phyloP scores from a whole-genome alignment of 768 basidiomycete genomes.

The Boletellus ananiceps region DNA sequence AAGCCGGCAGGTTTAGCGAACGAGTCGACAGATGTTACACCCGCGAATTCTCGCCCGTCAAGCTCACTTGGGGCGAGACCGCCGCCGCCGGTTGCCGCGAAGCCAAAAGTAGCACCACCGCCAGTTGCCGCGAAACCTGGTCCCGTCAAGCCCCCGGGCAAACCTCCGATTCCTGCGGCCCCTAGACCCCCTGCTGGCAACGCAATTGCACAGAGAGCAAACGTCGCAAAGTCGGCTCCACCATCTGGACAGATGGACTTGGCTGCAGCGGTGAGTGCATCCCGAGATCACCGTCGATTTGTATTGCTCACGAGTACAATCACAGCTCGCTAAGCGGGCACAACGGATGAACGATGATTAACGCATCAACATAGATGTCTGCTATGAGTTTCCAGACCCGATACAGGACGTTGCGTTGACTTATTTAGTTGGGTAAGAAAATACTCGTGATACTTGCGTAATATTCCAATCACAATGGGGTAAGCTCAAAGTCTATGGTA shows the following conservation, averaged over 20 bases:
- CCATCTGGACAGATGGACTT: conserved; percentile 69
- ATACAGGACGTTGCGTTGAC: conserved; percentile 1
- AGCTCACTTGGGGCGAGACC: conserved; percentile 48
- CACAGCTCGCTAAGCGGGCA: conserved; percentile 74
- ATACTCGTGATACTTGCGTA: conserved; percentile 10
- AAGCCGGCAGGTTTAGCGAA: conserved; percentile 39
- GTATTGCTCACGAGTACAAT: conserved; percentile 1
- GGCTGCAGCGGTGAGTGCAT: conserved; percentile 67
- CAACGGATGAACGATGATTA: conserved; percentile 55
- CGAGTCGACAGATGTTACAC: conserved; percentile 35
- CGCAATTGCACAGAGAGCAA: conserved; percentile 37
- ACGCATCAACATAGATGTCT: conserved; percentile 7
- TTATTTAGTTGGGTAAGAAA: conserved; percentile 14
- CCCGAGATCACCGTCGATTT: neutral
- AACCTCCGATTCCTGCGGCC: conserved; percentile 60
- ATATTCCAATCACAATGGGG: conserved; percentile 21
- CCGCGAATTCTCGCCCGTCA: conserved; percentile 46
- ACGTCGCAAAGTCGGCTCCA: conserved; percentile 39
- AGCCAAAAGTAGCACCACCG: conserved; percentile 62
- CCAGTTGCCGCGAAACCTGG: conserved; percentile 52
- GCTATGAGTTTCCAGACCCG: conserved; percentile 1
- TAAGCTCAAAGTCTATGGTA: conserved; percentile 23
- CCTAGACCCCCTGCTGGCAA: conserved; percentile 41
- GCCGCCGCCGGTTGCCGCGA: conserved; percentile 57
- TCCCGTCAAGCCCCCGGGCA: conserved; percentile 45